Conservation (phyloP, 1,139 yeast genomes). For the Lodderomyces oxycetoniae region DNA sequence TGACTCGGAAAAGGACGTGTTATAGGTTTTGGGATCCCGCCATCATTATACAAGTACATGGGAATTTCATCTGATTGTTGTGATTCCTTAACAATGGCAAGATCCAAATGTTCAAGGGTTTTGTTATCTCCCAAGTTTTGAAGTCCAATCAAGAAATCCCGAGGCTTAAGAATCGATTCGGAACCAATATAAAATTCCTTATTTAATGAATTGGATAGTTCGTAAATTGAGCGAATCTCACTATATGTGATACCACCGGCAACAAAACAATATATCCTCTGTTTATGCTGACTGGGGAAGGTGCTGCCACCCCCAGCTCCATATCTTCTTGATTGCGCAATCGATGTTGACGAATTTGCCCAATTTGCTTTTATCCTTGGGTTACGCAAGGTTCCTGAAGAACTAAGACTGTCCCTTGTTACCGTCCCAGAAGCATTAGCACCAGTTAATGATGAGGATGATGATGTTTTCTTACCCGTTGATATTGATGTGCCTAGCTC, state of each 20-base stretch:
- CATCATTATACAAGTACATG: conserved; percentile 27
- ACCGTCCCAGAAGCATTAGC: no score
- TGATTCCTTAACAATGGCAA: conserved; percentile 26
- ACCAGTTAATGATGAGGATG: conserved; percentile 15
- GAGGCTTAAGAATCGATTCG: conserved; percentile 69
- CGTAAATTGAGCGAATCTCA: conserved; percentile 75
- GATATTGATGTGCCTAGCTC: conserved; percentile 26
- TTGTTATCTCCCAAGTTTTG: conserved; percentile 40
- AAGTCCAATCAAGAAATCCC: conserved; percentile 45
- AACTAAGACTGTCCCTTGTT: conserved; percentile 10
- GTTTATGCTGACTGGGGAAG: conserved; percentile 51
- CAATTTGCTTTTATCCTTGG: conserved; percentile 77
- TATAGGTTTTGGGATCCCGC: conserved; percentile 13
- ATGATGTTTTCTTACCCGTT: conserved; percentile 2
- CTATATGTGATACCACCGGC: conserved; percentile 89
- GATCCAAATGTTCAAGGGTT: conserved; percentile 28
- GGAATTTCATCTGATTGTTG: conserved; percentile 33
- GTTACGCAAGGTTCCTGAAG: conserved; percentile 51
- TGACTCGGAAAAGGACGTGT: conserved; percentile 8
- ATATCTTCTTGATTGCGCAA: conserved; percentile 5
- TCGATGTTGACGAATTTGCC: conserved; percentile 42
- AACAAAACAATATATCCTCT: conserved; percentile 71
- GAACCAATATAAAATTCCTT: conserved; percentile 83
- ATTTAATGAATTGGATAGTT: conserved; percentile 55
- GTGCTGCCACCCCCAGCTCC: conserved; percentile 1